phyloP scores from a whole-genome alignment of 352 stramenopile genomes.

The Pythium myriotylum region DNA sequence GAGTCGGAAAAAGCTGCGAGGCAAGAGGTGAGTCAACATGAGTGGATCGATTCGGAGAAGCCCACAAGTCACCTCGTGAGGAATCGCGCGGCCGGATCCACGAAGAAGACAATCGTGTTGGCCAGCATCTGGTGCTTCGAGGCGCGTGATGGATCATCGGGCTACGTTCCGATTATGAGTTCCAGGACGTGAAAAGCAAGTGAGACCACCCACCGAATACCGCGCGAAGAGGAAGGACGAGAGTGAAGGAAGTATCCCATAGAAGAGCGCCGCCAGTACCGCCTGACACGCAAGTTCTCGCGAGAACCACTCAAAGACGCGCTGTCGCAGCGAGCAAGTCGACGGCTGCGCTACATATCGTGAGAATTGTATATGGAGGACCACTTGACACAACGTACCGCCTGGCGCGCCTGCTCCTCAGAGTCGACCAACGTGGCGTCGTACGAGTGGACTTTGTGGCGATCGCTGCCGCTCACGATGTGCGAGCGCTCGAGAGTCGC shows the following conservation, averaged over 20 bases:
- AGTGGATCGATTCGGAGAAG: too few relatives aligned
- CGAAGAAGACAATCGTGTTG: constrained; percentile 49
- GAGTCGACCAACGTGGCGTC: constrained; percentile 19
- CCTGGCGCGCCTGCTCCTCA: neutral
- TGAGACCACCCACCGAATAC: constrained; percentile 45
- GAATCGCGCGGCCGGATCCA: constrained; percentile 50
- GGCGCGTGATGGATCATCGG: constrained; percentile 30
- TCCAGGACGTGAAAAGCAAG: too few relatives aligned
- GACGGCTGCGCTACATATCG: constrained; percentile 7
- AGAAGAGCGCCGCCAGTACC: constrained; percentile 58
- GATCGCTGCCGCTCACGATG: constrained; percentile 5
- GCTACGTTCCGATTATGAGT: constrained; percentile 16
- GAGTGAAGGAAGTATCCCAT: constrained; percentile 61
- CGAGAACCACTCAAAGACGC: constrained; percentile 37
- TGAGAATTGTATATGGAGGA: too few relatives aligned
- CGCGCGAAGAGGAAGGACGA: constrained; percentile 73
- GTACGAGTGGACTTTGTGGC: constrained; percentile 27
- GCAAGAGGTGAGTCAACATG: too few relatives aligned
- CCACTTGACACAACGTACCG: constrained; percentile 1
- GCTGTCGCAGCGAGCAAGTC: constrained; percentile 26
- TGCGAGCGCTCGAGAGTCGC: constrained; percentile 5
- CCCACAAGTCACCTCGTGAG: constrained; percentile 32
- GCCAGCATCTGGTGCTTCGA: constrained; percentile 53
- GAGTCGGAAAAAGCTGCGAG: constrained; percentile 40
- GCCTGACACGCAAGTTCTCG: constrained; percentile 54